A percentile compares a stretch with the other conserved stretches of the same genome.
Conservation (phyloP, 108 stramenopile genomes). For the Aurantiochytrium sp. region DNA sequence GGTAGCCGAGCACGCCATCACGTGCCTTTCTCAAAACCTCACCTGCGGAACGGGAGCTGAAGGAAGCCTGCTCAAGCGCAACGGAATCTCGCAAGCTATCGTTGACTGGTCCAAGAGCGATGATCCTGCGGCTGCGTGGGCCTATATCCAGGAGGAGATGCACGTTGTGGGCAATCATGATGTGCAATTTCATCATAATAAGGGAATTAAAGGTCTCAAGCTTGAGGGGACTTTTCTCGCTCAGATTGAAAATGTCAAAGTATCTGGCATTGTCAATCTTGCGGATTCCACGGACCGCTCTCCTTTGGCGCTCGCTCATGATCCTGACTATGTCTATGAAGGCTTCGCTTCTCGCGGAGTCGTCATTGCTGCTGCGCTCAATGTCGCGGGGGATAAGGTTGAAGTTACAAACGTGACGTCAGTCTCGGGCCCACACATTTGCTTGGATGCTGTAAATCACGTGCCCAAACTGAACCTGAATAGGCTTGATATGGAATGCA, state of each 20-base stretch:
- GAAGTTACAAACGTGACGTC: too few relatives aligned
- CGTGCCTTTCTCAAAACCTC: background rate
- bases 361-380: background rate
- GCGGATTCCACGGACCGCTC: background rate
- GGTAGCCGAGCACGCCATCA: background rate
- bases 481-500: too few relatives aligned
- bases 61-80: background rate
- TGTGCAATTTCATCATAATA: background rate
- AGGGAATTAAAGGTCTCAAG: background rate
- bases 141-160: background rate
- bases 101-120: background rate
- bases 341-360: background rate
- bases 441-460: too few relatives aligned
- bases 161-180: background rate
- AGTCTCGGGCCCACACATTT: too few relatives aligned
- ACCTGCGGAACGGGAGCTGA: background rate
- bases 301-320: background rate
- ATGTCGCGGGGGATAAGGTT: background rate
- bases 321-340: background rate
- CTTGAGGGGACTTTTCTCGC: background rate
- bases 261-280: background rate
- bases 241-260: background rate
- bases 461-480: too few relatives aligned
- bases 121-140: background rate
- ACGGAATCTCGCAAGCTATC: background rate